These are phyloP conservation scores for Metschnikowia noctiluminum DNA, from an alignment of 805 yeast species.

Conservation along the genomic window DNA sequence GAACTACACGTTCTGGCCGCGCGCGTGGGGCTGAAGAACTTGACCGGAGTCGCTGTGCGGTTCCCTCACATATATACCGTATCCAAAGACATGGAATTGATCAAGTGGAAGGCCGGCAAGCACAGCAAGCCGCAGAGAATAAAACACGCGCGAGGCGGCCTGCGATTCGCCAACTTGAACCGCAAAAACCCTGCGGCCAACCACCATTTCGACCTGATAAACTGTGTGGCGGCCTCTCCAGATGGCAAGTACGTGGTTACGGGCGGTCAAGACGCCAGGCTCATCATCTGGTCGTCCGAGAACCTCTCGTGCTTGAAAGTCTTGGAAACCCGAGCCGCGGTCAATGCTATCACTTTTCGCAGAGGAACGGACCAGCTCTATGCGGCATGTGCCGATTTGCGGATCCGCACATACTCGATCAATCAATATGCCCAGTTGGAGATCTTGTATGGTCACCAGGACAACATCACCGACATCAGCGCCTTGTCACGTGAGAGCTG, in stretches of 20 bases:
- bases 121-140: constrained; percentile 55
- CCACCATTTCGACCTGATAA: constrained; percentile 76
- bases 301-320: constrained; percentile 72
- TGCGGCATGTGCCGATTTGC: constrained; percentile 90
- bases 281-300: constrained; percentile 84
- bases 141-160: constrained; percentile 64
- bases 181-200: constrained; percentile 50
- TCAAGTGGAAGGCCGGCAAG: constrained; percentile 68
- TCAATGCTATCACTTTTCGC: constrained; percentile 73
- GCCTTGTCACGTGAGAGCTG: constrained; percentile 87
- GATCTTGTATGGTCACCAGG: constrained; percentile 94
- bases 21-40: constrained; percentile 58
- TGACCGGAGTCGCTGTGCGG: constrained; percentile 53
- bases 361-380: constrained; percentile 79
- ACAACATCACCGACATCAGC: constrained; percentile 73
- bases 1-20: constrained; percentile 38
- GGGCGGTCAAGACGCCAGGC: constrained; percentile 80
- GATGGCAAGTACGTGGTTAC: constrained; percentile 88
- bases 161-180: constrained; percentile 36
- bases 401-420: constrained; percentile 81
- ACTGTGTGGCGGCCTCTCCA: constrained; percentile 76
- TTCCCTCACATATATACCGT: constrained; percentile 71
- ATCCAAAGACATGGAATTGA: constrained; percentile 74
- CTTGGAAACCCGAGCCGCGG: constrained; percentile 71
- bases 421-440: constrained; percentile 88